A percentile compares a stretch with the other conserved stretches of the same genome.
Conservation (phyloP, 164 flowering plant genomes). For the Vitis rotundifolia region DNA sequence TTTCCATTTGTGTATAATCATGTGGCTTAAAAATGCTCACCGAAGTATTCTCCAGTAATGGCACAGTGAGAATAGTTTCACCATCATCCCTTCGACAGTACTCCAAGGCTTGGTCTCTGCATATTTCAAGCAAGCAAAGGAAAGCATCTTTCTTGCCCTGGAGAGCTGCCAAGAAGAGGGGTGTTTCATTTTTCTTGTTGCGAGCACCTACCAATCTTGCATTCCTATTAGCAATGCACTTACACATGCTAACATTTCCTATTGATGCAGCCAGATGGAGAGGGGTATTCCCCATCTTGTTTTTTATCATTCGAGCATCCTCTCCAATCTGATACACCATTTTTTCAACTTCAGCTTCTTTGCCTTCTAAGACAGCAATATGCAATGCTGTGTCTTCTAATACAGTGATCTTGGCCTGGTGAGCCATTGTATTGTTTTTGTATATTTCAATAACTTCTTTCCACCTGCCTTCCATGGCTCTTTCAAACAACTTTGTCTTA, state of each 20-base stretch:
- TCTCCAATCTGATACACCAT: not conserved
- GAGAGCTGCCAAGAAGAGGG: not conserved
- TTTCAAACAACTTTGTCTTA: not conserved
- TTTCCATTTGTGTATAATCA: too few relatives aligned
- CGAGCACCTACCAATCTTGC: not conserved
- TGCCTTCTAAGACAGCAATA: not conserved
- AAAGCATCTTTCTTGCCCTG: not conserved
- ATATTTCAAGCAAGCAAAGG: not conserved
- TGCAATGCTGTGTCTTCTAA: not conserved
- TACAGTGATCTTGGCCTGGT: not conserved
- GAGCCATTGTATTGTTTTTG: not conserved
- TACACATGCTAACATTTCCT: conserved; percentile 18
- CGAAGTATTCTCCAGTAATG: not conserved
- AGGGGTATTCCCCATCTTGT: conserved; percentile 16
- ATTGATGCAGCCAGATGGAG: conserved; percentile 27
- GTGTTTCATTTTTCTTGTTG: not conserved
- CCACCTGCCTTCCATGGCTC: not conserved
- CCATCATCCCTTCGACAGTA: not conserved
- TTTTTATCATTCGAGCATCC: not conserved
- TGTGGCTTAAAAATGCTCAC: not conserved
- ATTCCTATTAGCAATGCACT: conserved; percentile 1
- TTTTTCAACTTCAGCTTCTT: not conserved
- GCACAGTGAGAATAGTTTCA: not conserved
- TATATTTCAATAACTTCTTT: not conserved
- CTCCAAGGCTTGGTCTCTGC: not conserved